phyloP scores from a whole-genome alignment of 1,139 yeast species.

The Taphrina confusa region DNA sequence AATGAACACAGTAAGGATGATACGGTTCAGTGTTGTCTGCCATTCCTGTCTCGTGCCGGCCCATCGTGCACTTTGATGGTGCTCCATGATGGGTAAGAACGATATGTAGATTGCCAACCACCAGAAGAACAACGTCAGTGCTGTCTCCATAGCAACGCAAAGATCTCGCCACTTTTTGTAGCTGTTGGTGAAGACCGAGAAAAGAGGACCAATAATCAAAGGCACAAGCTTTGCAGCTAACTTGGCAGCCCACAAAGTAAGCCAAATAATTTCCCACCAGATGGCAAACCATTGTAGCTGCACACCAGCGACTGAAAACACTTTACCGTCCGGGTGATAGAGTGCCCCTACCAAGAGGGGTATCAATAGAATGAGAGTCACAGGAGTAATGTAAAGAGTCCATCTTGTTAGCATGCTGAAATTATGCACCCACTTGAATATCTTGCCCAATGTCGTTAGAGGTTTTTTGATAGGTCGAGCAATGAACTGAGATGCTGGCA shows the following conservation, averaged over 20 bases:
- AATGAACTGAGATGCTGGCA: slow-evolving; percentile 19
- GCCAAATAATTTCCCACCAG: slow-evolving; percentile 38
- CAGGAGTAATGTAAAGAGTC: slow-evolving; percentile 34
- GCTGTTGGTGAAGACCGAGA: slow-evolving; percentile 33
- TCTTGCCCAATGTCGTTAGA: slow-evolving; percentile 33
- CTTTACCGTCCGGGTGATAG: slow-evolving; percentile 10
- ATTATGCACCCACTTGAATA: slow-evolving; percentile 34
- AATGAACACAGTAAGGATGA: slow-evolving; percentile 48
- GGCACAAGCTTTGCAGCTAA: slow-evolving; percentile 35
- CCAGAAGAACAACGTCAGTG: slow-evolving; percentile 36
- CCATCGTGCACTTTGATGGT: slow-evolving; percentile 23
- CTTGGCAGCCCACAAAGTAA: slow-evolving; percentile 36
- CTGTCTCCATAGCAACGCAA: slow-evolving; percentile 32
- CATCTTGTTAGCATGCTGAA: slow-evolving; percentile 33
- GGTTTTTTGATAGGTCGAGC: slow-evolving; percentile 33
- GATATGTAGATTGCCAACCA: slow-evolving; percentile 33
- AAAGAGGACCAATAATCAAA: slow-evolving; percentile 29
- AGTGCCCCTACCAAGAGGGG: slow-evolving; percentile 35
- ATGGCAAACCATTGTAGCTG: slow-evolving; percentile 36
- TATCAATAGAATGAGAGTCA: slow-evolving; percentile 34
- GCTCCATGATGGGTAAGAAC: slow-evolving; percentile 35
- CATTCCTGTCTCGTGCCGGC: slow-evolving; percentile 44
- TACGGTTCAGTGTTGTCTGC: slow-evolving; percentile 48
- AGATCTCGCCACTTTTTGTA: slow-evolving; percentile 35
- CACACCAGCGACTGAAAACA: slow-evolving; percentile 34